These are phyloP conservation scores for Juglanconis oblonga DNA, from an alignment of 2,329 filamentous ascomycete species.

Conservation along the genomic window DNA sequence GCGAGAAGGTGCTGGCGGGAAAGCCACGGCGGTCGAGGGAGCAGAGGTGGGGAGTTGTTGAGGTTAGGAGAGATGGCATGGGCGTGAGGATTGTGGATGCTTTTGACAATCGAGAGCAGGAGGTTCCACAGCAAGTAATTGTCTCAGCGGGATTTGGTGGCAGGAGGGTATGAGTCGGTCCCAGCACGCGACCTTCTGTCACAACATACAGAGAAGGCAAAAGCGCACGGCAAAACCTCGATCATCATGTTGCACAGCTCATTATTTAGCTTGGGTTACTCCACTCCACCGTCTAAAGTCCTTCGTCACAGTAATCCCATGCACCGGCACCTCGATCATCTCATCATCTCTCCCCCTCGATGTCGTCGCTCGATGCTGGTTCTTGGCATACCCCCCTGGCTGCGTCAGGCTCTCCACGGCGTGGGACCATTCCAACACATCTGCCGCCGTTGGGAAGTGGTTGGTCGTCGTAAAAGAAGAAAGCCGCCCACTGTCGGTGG, in stretches of 20 bases:
- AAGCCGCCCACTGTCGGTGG: slow-evolving; percentile 9
- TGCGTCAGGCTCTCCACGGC: neutral
- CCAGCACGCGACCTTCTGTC: neutral
- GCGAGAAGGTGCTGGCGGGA: slow-evolving; percentile 16
- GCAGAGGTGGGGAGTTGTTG: slow-evolving; percentile 52
- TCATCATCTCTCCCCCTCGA: neutral
- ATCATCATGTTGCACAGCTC: neutral
- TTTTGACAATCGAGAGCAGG: slow-evolving; percentile 24
- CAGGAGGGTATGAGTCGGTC: slow-evolving; percentile 3
- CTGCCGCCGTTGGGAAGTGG: neutral
- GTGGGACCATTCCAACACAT: neutral
- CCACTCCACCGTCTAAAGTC: slow-evolving; percentile 2
- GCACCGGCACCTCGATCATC: neutral
- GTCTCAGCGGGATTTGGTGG: slow-evolving; percentile 16
- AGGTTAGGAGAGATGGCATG: slow-evolving; percentile 29
- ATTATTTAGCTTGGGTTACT: neutral
- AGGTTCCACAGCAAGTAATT: slow-evolving; percentile 1
- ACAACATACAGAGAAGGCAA: neutral
- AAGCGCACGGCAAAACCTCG: neutral
- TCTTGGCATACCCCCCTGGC: neutral
- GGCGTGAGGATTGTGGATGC: slow-evolving; percentile 38
- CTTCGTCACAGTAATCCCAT: slow-evolving; percentile 1
- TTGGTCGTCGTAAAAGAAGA: slow-evolving; percentile 9
- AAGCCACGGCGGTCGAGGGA: slow-evolving; percentile 41
- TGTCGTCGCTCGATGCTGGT: neutral